These are phyloP conservation scores for Mortierella sp. DNA, from an alignment of 371 early-diverging fungal species.

Conservation along the genomic window DNA sequence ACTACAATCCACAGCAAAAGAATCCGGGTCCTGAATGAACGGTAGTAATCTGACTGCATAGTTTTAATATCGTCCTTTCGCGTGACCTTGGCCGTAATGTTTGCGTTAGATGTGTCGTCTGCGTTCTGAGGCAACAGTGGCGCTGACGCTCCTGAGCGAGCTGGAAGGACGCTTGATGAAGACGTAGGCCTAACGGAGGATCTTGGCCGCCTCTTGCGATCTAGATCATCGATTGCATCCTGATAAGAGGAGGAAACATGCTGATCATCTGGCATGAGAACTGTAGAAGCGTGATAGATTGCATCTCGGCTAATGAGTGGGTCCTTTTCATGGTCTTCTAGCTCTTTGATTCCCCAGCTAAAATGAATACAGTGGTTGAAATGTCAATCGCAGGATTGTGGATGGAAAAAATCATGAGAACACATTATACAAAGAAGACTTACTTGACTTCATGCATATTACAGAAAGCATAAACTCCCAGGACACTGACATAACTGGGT, in stretches of 20 bases:
- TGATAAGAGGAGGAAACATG: constrained; percentile 78
- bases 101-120: constrained; percentile 1
- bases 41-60: constrained; percentile 89
- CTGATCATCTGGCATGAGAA: constrained; percentile 83
- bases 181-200: constrained; percentile 4
- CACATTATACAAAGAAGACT: background rate
- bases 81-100: constrained; percentile 11
- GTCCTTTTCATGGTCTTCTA: constrained; percentile 48
- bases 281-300: constrained; percentile 59
- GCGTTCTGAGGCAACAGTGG: constrained; percentile 1
- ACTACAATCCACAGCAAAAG: constrained; percentile 88
- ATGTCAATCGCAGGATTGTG: background rate
- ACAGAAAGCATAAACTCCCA: constrained; percentile 76
- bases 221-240: constrained; percentile 68
- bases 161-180: constrained; percentile 15
- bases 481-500: constrained; percentile 90
- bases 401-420: background rate
- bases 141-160: constrained; percentile 6
- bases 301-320: constrained; percentile 48
- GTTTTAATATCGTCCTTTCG: constrained; percentile 74
- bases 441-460: constrained; percentile 76
- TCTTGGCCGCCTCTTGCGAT: constrained; percentile 50
- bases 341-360: constrained; percentile 95
- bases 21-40: constrained; percentile 86
- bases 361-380: no score